Evolutionary conservation across 2,329 filamentous ascomycete genomes (phyloP).

Genomic region (Pseudogymnoascus sp.): DNA sequence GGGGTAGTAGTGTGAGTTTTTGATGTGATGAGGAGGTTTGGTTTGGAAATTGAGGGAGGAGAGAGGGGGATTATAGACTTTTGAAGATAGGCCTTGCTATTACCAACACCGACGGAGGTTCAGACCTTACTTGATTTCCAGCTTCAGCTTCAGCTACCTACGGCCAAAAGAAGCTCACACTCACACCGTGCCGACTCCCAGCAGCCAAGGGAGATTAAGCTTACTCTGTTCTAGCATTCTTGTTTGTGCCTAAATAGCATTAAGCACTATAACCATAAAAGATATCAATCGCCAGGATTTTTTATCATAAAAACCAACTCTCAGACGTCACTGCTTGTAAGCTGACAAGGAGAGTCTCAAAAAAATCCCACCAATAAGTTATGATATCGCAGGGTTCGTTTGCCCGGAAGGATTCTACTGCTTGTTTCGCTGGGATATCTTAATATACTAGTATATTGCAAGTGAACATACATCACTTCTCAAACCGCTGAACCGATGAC

Average conservation of each 20-base stretch:
- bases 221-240: not conserved
- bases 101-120: not conserved
- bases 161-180: not conserved
- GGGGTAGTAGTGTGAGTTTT: not conserved
- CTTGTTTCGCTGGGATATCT: not conserved
- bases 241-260: not conserved
- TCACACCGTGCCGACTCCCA: not conserved
- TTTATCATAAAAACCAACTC: not conserved
- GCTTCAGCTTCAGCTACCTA: no score
- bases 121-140: not conserved
- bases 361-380: not conserved
- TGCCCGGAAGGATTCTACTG: not conserved
- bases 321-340: not conserved
- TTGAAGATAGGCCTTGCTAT: not conserved
- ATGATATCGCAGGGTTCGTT: not conserved
- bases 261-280: not conserved
- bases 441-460: no score
- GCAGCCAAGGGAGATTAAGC: not conserved
- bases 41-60: not conserved
- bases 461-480: not conserved
- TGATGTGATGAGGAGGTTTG: not conserved
- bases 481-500: not conserved
- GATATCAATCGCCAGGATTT: not conserved
- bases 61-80: not conserved
- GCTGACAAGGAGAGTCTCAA: not conserved